Evolutionary conservation across 495 filamentous ascomycete species (phyloP).

Genomic region (Aspergillus saccharolyticus): DNA sequence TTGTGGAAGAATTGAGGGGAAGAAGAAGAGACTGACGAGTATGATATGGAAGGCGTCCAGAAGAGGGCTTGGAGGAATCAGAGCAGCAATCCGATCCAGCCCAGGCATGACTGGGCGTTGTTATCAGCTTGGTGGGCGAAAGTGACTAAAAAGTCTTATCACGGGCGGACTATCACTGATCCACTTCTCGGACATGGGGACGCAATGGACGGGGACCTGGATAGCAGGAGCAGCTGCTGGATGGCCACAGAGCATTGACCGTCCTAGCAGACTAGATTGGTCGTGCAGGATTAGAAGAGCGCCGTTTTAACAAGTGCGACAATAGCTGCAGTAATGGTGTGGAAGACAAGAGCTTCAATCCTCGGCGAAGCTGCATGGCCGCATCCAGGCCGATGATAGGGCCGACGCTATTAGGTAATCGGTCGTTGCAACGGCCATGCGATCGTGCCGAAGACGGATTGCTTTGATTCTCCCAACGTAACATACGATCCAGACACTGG

Average conservation of each 20-base stretch:
- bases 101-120: not conserved
- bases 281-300: not conserved
- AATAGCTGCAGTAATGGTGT: not conserved
- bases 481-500: not conserved
- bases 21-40: not conserved
- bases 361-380: not conserved
- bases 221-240: not conserved
- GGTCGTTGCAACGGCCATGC: not conserved
- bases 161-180: constrained; percentile 13
- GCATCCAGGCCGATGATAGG: constrained; percentile 1
- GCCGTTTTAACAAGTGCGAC: not conserved
- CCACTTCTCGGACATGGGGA: constrained; percentile 14
- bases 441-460: not conserved
- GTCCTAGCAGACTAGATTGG: not conserved
- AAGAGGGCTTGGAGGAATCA: not conserved
- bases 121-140: constrained; percentile 7
- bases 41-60: not conserved
- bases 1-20: constrained; percentile 9
- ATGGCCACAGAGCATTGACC: not conserved
- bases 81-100: not conserved
- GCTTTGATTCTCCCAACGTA: not conserved
- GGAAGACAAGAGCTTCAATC: not conserved
- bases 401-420: not conserved
- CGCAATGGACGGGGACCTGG: not conserved
- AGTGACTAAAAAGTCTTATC: constrained; percentile 25